A percentile compares a stretch with the other conserved stretches of the same genome.
These are phyloP conservation scores for Xylariaceae sp. DNA, from an alignment of 2,329 filamentous ascomycete species.

Conservation along the genomic window DNA sequence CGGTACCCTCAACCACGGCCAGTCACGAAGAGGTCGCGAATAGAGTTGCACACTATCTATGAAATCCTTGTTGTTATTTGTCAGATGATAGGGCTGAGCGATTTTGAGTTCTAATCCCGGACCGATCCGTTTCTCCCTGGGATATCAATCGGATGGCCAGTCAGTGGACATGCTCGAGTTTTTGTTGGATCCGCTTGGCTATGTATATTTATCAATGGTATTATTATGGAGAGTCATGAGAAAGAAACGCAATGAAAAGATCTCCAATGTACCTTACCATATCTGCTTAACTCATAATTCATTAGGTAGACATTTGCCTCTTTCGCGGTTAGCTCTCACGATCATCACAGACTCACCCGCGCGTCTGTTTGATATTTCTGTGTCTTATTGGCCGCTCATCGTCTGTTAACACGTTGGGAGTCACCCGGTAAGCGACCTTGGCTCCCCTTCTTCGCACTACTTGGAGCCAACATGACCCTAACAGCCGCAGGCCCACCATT, in stretches of 20 bases:
- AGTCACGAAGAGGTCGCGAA: slow-evolving; percentile 3
- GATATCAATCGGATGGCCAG: neutral
- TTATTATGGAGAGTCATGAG: neutral
- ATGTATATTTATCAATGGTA: neutral
- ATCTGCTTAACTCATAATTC: neutral
- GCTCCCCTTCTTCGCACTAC: neutral
- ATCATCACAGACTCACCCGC: slow-evolving; percentile 23
- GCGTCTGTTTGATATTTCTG: slow-evolving; percentile 27
- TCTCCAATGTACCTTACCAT: neutral
- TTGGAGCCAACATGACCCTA: slow-evolving; percentile 21
- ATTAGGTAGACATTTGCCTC: slow-evolving; percentile 5
- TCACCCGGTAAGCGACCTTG: slow-evolving; percentile 18
- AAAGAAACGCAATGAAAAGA: neutral
- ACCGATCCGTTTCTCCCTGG: slow-evolving; percentile 6
- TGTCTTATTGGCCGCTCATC: slow-evolving; percentile 15
- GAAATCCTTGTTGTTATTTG: neutral
- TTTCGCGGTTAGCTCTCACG: slow-evolving; percentile 4
- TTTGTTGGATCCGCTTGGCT: neutral
- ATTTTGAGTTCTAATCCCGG: slow-evolving; percentile 18
- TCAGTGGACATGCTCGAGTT: neutral
- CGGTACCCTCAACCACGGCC: neutral
- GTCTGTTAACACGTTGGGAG: slow-evolving; percentile 8
- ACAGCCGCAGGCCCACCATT: slow-evolving; percentile 18
- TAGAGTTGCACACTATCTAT: slow-evolving; percentile 1
- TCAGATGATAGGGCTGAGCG: slow-evolving; percentile 21